These are phyloP conservation scores for Aspergillus novofumigatus DNA, from an alignment of 2,329 filamentous ascomycete species.

Conservation along the genomic window DNA sequence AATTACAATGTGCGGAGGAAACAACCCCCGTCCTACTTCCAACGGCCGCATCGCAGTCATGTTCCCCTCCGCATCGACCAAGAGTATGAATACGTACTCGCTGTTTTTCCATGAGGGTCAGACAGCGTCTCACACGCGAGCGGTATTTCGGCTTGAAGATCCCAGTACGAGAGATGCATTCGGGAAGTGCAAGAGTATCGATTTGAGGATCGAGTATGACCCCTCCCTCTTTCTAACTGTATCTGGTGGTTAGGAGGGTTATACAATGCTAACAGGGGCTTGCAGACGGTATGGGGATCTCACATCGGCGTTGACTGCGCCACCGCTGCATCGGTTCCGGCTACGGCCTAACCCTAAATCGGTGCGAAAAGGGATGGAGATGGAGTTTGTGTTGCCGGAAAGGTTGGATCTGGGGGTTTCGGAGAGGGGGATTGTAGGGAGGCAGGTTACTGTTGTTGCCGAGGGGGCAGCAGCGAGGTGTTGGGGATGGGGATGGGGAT, in stretches of 20 bases:
- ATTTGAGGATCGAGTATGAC: conserved; percentile 34
- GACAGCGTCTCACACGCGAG: conserved; percentile 9
- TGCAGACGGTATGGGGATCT: conserved; percentile 28
- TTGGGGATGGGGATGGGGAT: conserved; percentile 27
- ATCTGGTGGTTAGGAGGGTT: not conserved
- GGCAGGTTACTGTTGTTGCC: conserved; percentile 27
- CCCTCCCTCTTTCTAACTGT: too few relatives aligned
- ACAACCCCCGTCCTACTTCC: conserved; percentile 45
- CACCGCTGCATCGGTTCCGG: conserved; percentile 25
- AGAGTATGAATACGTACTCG: conserved; percentile 22
- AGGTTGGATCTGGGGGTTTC: conserved; percentile 32
- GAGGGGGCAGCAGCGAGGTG: conserved; percentile 14
- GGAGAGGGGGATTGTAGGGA: conserved; percentile 30
- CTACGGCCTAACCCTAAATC: conserved; percentile 10
- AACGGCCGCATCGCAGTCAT: conserved; percentile 34
- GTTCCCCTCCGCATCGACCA: conserved; percentile 20
- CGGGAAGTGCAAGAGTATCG: conserved; percentile 15
- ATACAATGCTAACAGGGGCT: not conserved
- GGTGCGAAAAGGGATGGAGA: conserved; percentile 2
- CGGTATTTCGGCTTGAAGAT: conserved; percentile 26
- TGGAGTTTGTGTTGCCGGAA: conserved; percentile 28
- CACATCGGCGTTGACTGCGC: conserved; percentile 2
- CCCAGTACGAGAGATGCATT: conserved; percentile 17
- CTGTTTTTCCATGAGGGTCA: conserved; percentile 26
- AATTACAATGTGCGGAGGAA: conserved; percentile 47